phyloP scores from a whole-genome alignment of 768 basidiomycete genomes.

The Suillus hirtellus region DNA sequence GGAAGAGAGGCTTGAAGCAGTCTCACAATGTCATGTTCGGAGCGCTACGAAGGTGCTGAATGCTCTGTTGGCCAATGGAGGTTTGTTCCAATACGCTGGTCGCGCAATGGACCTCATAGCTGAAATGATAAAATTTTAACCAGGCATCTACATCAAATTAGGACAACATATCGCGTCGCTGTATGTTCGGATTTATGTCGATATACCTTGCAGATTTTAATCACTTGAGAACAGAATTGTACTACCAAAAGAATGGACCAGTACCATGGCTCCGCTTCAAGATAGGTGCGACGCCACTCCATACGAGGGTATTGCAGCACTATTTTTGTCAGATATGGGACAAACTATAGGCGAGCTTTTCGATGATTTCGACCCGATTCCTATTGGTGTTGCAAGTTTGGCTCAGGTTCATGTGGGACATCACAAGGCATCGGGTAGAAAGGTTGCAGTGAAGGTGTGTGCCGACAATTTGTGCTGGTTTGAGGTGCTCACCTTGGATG shows the following conservation, averaged over 20 bases:
- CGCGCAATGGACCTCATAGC: constrained; percentile 1
- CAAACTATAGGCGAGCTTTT: constrained; percentile 72
- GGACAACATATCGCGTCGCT: constrained; percentile 85
- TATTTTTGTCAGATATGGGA: constrained; percentile 83
- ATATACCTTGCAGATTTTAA: constrained; percentile 21
- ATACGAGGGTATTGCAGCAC: constrained; percentile 69
- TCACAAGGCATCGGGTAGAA: constrained; percentile 66
- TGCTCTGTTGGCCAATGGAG: constrained; percentile 89
- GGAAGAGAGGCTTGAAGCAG: constrained; percentile 51
- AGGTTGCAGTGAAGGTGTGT: constrained; percentile 83
- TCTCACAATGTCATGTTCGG: constrained; percentile 79
- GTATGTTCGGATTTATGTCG: constrained; percentile 37
- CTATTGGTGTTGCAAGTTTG: constrained; percentile 93
- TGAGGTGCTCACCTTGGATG: constrained; percentile 13
- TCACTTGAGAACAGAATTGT: constrained; percentile 40
- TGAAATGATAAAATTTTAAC: constrained; percentile 10
- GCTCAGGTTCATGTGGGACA: constrained; percentile 93
- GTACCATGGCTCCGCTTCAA: constrained; percentile 64
- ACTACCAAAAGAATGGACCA: constrained; percentile 65
- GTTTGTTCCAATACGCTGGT: constrained; percentile 38
- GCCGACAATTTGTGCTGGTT: not conserved
- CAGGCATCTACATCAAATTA: constrained; percentile 83
- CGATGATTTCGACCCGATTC: constrained; percentile 79
- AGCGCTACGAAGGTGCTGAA: constrained; percentile 78
- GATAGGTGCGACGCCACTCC: constrained; percentile 93